Base-by-base conservation (phyloP, 208 protist genomes). In the Trichomonas vaginalis region DNA sequence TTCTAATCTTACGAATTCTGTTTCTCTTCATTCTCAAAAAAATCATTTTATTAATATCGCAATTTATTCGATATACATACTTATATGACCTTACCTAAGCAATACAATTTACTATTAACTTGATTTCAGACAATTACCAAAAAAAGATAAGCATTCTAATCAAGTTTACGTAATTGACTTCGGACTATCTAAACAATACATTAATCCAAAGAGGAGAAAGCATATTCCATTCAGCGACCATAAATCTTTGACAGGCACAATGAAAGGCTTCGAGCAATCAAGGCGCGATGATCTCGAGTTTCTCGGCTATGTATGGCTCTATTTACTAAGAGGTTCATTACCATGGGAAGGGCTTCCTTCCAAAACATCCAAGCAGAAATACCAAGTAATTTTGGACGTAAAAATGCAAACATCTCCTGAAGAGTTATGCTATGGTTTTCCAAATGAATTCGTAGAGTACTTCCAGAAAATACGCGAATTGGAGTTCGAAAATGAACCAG, bases 261-360 rank as follows among this genome's bases (percentile, higher is more conserved):
- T 99, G 97, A 97, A 99, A 46, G 99, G 99, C 82, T 99, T 99
- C 82, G 99, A 99, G 97, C 98, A 99, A 97, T 97, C 96, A 0
- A 27, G 96, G 23, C 48, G 96, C 2, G 96, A 97, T 95, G 96
- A 97, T 80, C 92, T 97, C 9, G 99, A 99, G 97, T 98, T 98
- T 37, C 97, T 99, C 35, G 99, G 98, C 82, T 99, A 99, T 97
- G 98, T 99, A 42, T 97, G 99, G 37, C 98, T 99, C 96, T 99
- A 99, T 97, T 99, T 99, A 96, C 96, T 99, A 42, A 97, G 98
- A 48, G 99, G 99, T n/a, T 98, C 97, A 51, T 97, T 99, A 79
- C 99, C 99, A 86, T 99, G 99, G 99, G 98, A 99, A 97, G 98
- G 98, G 0, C 97, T 99, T 88, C 35, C 32, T 37, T 9, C 35